Conservation (phyloP, 2,329 filamentous ascomycete species). For the Immersiporthe knoxdaviesiana region DNA sequence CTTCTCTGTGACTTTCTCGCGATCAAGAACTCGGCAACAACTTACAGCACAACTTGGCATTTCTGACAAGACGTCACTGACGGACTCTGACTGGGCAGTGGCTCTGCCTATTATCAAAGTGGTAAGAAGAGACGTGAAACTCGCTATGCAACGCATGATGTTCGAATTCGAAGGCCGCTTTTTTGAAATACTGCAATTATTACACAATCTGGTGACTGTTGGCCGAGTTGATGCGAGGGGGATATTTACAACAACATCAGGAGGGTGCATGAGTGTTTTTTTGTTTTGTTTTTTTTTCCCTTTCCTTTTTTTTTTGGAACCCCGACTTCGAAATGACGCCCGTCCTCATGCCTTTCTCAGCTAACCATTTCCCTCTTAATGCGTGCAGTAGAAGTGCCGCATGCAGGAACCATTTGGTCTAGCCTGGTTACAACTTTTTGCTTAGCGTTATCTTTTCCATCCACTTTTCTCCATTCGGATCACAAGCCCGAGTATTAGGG, state of each 20-base stretch:
- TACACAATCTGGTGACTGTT: neutral
- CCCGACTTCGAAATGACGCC: no score
- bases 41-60: slow-evolving; percentile 5
- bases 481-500: no score
- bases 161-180: neutral
- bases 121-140: neutral
- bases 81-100: neutral
- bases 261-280: neutral
- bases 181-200: neutral
- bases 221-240: neutral
- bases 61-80: neutral
- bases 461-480: neutral
- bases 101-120: neutral
- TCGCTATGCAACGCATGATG: neutral
- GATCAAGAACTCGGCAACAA: neutral
- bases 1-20: neutral
- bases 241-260: neutral
- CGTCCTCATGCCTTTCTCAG: no score
- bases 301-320: neutral
- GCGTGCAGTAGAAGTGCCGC: no score
- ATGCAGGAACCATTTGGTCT: neutral
- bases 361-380: no score
- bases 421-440: neutral
- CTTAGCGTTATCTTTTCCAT: neutral
- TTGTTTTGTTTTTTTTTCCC: no score